Conservation (phyloP, 176 grass and related monocot genomes). For the Triticum monococcum region DNA sequence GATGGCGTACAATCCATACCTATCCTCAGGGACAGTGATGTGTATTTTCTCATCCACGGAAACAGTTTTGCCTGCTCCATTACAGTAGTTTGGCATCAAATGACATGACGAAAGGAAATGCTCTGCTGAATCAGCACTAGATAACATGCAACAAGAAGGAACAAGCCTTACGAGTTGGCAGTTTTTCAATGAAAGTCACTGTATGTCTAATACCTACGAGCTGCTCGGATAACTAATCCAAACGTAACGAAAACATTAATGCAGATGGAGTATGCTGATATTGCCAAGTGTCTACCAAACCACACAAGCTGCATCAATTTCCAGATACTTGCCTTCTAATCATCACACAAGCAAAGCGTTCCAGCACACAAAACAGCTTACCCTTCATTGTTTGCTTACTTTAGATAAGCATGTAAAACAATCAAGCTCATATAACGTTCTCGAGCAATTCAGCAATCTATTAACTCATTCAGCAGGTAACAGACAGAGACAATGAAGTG, state of each 20-base stretch:
- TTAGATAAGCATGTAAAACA: background rate
- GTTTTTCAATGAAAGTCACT: background rate
- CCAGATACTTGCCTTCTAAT: background rate
- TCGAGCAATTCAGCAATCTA: background rate
- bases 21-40: constrained; percentile 80
- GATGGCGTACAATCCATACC: constrained; percentile 91
- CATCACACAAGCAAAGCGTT: background rate
- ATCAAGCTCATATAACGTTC: background rate
- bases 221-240: background rate
- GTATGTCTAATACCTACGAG: background rate
- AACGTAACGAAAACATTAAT: background rate
- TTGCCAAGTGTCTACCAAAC: background rate
- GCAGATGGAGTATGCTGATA: background rate
- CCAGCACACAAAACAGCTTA: background rate
- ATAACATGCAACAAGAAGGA: background rate
- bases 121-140: background rate
- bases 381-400: background rate
- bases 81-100: constrained; percentile 24
- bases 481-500: background rate
- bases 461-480: background rate
- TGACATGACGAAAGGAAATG: background rate
- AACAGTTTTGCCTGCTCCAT: constrained; percentile 76
- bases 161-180: background rate
- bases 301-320: background rate
- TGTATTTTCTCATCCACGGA: constrained; percentile 73